Evolutionary conservation across 1,284 basidiomycete species (phyloP), one percentile per base, ranked within the genome.

Genomic region (Boletus sp.): DNA sequence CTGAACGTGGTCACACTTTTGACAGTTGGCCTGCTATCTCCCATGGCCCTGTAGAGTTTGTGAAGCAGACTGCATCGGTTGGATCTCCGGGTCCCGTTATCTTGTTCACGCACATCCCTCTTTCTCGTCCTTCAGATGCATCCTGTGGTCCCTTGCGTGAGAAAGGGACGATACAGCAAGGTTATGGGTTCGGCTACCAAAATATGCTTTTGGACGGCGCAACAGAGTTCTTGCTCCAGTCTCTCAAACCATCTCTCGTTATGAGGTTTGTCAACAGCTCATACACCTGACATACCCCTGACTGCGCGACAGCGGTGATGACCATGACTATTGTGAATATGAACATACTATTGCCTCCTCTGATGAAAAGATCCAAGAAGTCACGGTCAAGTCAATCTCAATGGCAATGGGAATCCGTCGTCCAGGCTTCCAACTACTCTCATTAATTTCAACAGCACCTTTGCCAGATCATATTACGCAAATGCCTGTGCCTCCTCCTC

Each of bases 251-350:
- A 12, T 65, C 70, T 12, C 59, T 84, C 1, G 73, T 94, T 5
- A 88, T 88, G 65, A 90, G 84, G 87, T 88, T 55, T 53, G 77
- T 54, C 22, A 35, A 32, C 12, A n/a, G 44, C 45, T 47, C 27
- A 8, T 39, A 10, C n/a, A 30, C 16, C 17, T 13, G 29, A 38
- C 17, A 7, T 17, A 46, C 13, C 49, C 12, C 50, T 52, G 37
- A 64, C 23, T 17, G 14, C 32, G 13, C 16, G 38, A 46, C 41
- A 91, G 89, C 56, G 92, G 87, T 9, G 91, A 94, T 64, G 88
- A 94, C 67, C 88, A 89, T 55, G 91, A 94, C 62, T 91, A 91
- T 54, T 94, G 91, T 65, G 87, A 91, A 57, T 77, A 86, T 54
- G 71, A 69, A 49, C 87, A 91, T 62, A 61, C 69, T 42, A 60